These are phyloP conservation scores for Medicago lupulina DNA, from an alignment of 306 rosid species.

Conservation along the genomic window DNA sequence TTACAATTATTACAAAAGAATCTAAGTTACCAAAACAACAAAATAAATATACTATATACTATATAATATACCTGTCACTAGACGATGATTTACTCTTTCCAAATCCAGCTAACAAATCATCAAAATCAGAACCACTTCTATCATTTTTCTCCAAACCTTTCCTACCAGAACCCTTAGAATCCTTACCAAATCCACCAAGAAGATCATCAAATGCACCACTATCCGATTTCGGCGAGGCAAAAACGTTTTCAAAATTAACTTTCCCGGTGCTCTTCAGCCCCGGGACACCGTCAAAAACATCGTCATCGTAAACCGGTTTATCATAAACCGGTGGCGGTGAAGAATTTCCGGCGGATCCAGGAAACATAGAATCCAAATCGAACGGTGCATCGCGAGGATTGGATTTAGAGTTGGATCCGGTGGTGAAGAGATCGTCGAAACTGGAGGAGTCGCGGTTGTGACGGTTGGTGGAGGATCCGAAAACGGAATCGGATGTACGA, in stretches of 20 bases:
- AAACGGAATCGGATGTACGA: constrained; percentile 57
- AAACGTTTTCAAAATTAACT: constrained; percentile 64
- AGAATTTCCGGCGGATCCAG: constrained; percentile 46
- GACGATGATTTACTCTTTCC: constrained; percentile 56
- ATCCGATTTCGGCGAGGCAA: constrained; percentile 52
- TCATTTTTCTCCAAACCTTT: constrained; percentile 58
- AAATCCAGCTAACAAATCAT: constrained; percentile 87
- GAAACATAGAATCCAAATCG: constrained; percentile 70
- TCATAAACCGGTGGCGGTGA: constrained; percentile 78
- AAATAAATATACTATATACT: constrained; percentile 49
- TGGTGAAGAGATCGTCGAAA: constrained; percentile 58
- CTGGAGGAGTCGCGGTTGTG: constrained; percentile 51
- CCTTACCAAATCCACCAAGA: constrained; percentile 81
- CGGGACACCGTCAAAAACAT: constrained; percentile 84
- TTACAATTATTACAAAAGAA: constrained; percentile 37
- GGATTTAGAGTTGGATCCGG: constrained; percentile 68
- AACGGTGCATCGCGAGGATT: constrained; percentile 53
- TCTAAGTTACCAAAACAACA: constrained; percentile 9
- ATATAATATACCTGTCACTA: constrained; percentile 62
- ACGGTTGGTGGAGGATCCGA: constrained; percentile 50
- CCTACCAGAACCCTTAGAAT: constrained; percentile 55
- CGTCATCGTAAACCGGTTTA: constrained; percentile 86
- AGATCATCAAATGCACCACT: constrained; percentile 79
- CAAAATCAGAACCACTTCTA: constrained; percentile 59
- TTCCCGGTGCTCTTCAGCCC: constrained; percentile 75